Evolutionary conservation across 2,329 filamentous ascomycete genomes (phyloP), one percentile per base, ranked within the genome.

Genomic region (Ophiostoma sp.): DNA sequence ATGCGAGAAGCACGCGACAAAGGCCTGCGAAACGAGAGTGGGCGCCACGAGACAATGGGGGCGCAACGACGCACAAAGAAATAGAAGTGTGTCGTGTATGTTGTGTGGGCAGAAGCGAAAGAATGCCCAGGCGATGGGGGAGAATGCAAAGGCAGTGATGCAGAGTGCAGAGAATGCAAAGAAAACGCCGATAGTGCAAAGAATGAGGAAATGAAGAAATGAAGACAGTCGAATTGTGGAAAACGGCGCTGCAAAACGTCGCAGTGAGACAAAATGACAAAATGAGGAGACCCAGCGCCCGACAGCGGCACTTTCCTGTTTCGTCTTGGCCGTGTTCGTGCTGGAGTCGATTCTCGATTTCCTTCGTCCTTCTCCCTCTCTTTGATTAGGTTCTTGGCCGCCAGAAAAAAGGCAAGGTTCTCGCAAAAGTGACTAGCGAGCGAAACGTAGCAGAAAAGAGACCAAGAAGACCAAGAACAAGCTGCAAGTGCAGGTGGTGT

Each of bases 221-320:
- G 42, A 50, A 50, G 36, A 31, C 28, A 57, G 25, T 42, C 5
- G 33, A 59, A 28, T 12, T 28, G 39, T 48, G 63, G 39, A 33
- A 63, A 42, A 31, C 8, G 11, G 25, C 42, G 63, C 63, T 50
- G 63, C 39, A 48, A 50, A 50, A 33, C n/a, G 9, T 36, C 70
- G 28, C 42, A 25, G 17, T 50, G 15, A 31, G 33, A 64, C n/a
- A 50, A 66, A 39, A 39, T 22, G 31, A 50, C 55, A 61, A 63
- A 71, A 71, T 25, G 57, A 72, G 59, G 59, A 33, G 69, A 48
- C 52, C 2, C 33, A 36, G 28, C 48, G 42, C 31, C 66, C 48
- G 66, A 55, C 12, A 52, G 45, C 66, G 42, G 42, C 42, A 33
- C 64, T 50, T 69, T 36, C 28, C 25, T 52, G 25, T 50, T 69